Evolutionary conservation across 2,329 filamentous ascomycete species (phyloP).

Genomic region (Talaromyces islandicus): DNA sequence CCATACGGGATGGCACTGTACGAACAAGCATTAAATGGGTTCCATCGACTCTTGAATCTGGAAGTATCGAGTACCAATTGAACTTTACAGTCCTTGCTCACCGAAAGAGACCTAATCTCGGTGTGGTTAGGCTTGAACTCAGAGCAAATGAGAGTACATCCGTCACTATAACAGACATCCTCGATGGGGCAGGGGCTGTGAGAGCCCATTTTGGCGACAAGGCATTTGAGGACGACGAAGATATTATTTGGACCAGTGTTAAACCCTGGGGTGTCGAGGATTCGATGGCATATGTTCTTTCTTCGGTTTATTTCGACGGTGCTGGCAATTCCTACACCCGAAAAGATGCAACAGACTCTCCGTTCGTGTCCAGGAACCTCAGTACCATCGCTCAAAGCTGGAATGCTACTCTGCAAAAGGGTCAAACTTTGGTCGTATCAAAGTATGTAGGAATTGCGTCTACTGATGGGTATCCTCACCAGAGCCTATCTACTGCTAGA

Average conservation of each 20-base stretch:
- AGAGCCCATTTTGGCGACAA: constrained; percentile 7
- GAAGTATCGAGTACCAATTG: constrained; percentile 1
- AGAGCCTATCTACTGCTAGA: constrained; percentile 9
- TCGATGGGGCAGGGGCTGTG: constrained; percentile 10
- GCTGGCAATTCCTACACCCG: background rate
- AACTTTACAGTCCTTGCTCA: constrained; percentile 11
- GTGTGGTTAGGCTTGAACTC: constrained; percentile 7
- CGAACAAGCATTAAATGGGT: constrained; percentile 8
- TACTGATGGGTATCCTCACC: constrained; percentile 50
- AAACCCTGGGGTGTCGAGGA: constrained; percentile 6
- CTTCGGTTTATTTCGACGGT: background rate
- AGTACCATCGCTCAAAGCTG: constrained; percentile 10
- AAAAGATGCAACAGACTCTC: constrained; percentile 1
- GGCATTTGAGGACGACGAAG: background rate
- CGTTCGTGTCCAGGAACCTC: constrained; percentile 5
- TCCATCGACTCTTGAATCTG: background rate
- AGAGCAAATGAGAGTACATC: background rate
- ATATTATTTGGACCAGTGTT: constrained; percentile 11
- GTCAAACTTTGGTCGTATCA: constrained; percentile 43
- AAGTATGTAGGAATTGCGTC: constrained; percentile 61
- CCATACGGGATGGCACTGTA: constrained; percentile 8
- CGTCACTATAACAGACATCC: constrained; percentile 4
- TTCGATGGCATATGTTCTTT: constrained; percentile 5
- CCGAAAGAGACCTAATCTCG: constrained; percentile 6
- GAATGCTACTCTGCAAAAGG: constrained; percentile 3